Percentiles rank a stretch among this genome's conserved stretches.
Conservation (phyloP, 805 yeast genomes). For the Candida ponderosae region DNA sequence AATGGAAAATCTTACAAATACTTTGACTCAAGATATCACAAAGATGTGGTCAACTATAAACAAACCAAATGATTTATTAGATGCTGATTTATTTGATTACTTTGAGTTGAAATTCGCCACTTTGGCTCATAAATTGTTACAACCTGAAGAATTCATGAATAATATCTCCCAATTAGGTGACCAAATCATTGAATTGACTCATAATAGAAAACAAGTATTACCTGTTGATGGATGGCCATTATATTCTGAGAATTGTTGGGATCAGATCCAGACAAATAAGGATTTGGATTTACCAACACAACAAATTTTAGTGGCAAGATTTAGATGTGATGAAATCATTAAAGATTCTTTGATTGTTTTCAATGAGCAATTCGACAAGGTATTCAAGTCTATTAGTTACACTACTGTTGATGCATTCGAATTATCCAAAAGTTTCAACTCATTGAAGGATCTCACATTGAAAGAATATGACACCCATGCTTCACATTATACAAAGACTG, state of each 20-base stretch:
- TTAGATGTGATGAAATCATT: slow-evolving; percentile 87
- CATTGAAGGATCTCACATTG: slow-evolving; percentile 39
- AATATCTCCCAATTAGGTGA: slow-evolving; percentile 62
- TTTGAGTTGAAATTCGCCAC: slow-evolving; percentile 81
- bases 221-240: slow-evolving; percentile 96
- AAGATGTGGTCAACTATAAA: slow-evolving; percentile 72
- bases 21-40: slow-evolving; percentile 62
- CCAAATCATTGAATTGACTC: slow-evolving; percentile 51
- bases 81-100: slow-evolving; percentile 57
- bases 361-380: slow-evolving; percentile 3
- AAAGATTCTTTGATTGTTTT: slow-evolving; percentile 23
- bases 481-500: slow-evolving; percentile 59
- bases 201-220: slow-evolving; percentile 70
- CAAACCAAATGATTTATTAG: slow-evolving; percentile 58
- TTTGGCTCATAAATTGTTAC: slow-evolving; percentile 78
- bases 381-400: slow-evolving; percentile 5
- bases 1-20: slow-evolving; percentile 55
- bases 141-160: slow-evolving; percentile 56
- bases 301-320: slow-evolving; percentile 88
- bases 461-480: slow-evolving; percentile 62
- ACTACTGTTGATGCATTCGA: slow-evolving; percentile 12
- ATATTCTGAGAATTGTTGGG: slow-evolving; percentile 89
- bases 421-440: slow-evolving; percentile 35
- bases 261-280: slow-evolving; percentile 85
- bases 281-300: slow-evolving; percentile 96